Conservation (phyloP, 2,329 filamentous ascomycete genomes). For the Hypoxylon sp. region DNA sequence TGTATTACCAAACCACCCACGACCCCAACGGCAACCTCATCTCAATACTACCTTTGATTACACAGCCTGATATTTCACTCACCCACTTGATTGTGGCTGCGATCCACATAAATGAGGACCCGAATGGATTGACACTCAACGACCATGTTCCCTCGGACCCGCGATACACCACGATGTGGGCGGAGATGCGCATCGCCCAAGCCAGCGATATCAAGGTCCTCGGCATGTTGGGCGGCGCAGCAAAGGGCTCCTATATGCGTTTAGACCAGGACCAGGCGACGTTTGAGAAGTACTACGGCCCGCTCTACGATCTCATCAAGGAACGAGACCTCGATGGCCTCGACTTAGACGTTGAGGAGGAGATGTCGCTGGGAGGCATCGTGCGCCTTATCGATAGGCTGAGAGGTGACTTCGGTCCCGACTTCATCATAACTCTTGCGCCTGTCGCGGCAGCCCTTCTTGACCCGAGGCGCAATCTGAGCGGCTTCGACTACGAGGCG, state of each 20-base stretch:
- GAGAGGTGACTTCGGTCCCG: conserved; percentile 72
- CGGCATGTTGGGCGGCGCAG: conserved; percentile 85
- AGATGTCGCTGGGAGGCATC: conserved; percentile 73
- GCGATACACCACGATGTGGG: conserved; percentile 76
- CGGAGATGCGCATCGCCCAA: conserved; percentile 77
- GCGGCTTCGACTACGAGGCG: conserved; percentile 80
- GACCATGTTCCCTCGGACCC: conserved; percentile 75
- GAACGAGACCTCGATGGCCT: conserved; percentile 72
- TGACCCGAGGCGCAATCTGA: conserved; percentile 72
- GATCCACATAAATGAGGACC: conserved; percentile 79
- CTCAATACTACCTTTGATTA: conserved; percentile 59
- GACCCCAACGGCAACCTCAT: conserved; percentile 54
- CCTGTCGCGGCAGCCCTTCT: conserved; percentile 82
- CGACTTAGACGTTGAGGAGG: conserved; percentile 82
- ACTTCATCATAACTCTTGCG: conserved; percentile 81
- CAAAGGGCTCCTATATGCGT: conserved; percentile 75
- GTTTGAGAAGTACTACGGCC: conserved; percentile 79
- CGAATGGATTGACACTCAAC: conserved; percentile 78
- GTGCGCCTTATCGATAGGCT: conserved; percentile 74
- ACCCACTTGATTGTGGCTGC: conserved; percentile 85
- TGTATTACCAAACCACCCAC: conserved; percentile 60
- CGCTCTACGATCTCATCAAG: conserved; percentile 72
- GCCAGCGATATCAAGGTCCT: conserved; percentile 79
- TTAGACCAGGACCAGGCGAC: conserved; percentile 62
- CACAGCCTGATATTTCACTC: conserved; percentile 54